Percentiles rank a stretch among this genome's conserved stretches.
Conservation (phyloP, 768 basidiomycete genomes). For the Naganishia onofrii region DNA sequence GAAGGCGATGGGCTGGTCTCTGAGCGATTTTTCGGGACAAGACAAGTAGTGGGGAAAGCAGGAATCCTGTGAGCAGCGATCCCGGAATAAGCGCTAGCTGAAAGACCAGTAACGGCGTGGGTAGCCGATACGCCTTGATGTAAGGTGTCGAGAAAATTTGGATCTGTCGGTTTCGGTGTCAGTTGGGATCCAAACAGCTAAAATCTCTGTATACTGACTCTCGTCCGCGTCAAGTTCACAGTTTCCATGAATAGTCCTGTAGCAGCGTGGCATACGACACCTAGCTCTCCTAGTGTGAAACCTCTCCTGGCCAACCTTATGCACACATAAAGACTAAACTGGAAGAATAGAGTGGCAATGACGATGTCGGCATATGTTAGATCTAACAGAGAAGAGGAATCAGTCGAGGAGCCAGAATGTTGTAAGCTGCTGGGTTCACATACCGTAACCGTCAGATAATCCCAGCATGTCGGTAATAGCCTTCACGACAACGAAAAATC, state of each 20-base stretch:
- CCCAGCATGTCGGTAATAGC: constrained; percentile 33
- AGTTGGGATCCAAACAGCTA: not conserved
- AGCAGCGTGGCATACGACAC: constrained; percentile 81
- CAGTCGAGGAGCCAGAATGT: not conserved
- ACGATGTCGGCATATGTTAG: constrained; percentile 72
- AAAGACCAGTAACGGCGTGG: constrained; percentile 85
- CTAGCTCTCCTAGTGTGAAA: constrained; percentile 91
- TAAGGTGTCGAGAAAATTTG: constrained; percentile 75
- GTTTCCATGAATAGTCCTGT: constrained; percentile 82
- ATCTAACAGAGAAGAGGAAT: constrained; percentile 57
- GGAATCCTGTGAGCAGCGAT: constrained; percentile 83
- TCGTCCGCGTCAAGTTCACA: constrained; percentile 74
- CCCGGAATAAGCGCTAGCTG: constrained; percentile 91
- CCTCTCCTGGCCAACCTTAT: constrained; percentile 87
- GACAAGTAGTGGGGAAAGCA: constrained; percentile 88
- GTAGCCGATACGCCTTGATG: constrained; percentile 86
- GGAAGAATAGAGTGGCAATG: constrained; percentile 75
- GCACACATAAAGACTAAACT: constrained; percentile 83
- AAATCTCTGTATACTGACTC: constrained; percentile 57
- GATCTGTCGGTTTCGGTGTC: constrained; percentile 57
- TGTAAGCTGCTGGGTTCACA: not conserved
- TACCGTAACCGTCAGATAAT: constrained; percentile 7
- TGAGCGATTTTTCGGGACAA: constrained; percentile 89
- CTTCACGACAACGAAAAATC: constrained; percentile 44
- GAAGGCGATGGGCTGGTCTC: constrained; percentile 72